Conservation (phyloP, 495 filamentous ascomycete species). For the Daldinia bambusicola region DNA sequence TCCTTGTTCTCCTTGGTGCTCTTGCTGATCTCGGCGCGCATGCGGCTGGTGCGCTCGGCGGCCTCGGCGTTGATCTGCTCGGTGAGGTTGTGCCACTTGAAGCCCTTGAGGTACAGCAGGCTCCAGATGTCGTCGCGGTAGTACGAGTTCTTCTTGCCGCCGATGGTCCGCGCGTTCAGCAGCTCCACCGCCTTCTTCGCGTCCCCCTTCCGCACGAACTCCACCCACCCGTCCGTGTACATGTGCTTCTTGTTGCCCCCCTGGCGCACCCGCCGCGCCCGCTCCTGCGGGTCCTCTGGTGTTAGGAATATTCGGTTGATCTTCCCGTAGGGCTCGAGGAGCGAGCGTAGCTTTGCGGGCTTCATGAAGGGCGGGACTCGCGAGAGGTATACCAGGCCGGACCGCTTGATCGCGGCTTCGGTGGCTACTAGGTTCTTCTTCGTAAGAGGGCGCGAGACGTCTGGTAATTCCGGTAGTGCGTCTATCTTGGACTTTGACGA, state of each 20-base stretch:
- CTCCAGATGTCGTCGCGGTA: conserved; percentile 96
- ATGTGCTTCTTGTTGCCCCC: conserved; percentile 90
- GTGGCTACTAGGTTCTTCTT: conserved; percentile 69
- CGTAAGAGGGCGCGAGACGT: conserved; percentile 60
- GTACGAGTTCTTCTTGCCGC: conserved; percentile 86
- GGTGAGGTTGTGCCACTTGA: conserved; percentile 79
- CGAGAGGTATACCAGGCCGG: conserved; percentile 88
- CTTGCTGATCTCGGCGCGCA: conserved; percentile 82
- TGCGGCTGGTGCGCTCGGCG: conserved; percentile 79
- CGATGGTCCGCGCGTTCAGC: conserved; percentile 82
- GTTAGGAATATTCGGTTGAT: conserved; percentile 89
- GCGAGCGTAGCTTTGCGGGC: conserved; percentile 78
- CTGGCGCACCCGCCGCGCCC: conserved; percentile 66
- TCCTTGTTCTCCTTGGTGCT: conserved; percentile 84
- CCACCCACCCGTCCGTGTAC: conserved; percentile 94
- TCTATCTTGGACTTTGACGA: conserved; percentile 22
- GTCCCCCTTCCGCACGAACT: conserved; percentile 77
- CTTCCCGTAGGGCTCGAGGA: conserved; percentile 79
- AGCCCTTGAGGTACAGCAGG: conserved; percentile 78
- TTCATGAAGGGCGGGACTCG: conserved; percentile 96
- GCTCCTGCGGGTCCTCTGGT: conserved; percentile 75
- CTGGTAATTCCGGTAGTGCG: conserved; percentile 53
- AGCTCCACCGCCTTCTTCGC: conserved; percentile 87
- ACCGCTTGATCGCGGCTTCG: conserved; percentile 66
- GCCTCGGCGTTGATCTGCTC: conserved; percentile 83